Base-by-base conservation (phyloP, 202 grass and related monocot species). In the Saccharum hybrid region DNA sequence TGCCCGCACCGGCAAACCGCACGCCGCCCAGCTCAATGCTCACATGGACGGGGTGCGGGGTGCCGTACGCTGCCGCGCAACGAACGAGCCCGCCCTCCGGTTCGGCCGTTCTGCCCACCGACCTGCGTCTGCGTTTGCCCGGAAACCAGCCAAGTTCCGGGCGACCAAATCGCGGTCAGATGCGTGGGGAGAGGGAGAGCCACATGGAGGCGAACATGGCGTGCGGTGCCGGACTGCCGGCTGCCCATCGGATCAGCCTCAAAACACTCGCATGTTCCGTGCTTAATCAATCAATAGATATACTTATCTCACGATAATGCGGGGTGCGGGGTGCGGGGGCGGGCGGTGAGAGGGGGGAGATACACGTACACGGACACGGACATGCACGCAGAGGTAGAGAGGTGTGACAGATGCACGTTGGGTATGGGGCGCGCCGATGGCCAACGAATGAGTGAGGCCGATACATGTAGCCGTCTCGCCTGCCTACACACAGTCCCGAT, bases 141-240 rank as follows among this genome's bases (percentile, higher is more conserved):
- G 33, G 61, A 66, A 56, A 56, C 46, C 15, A 76, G 65, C 12
- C 19, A 21, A 2, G 16, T 1, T 34, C 28, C 49, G 60, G 48
- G 71, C 76, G 62, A 69, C 66, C 66, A 41, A 77, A 85, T 85
- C 83, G 67, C 48, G 51, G 82, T 36, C 82, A 39, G 71, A n/a
- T 71, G 76, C 76, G 36, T 57, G 49, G 49, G 49, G 49, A 2
- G 49, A 52, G 5, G 5, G 49, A 52, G 5, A n/a, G 19, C 14
- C 10, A 42, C 52, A 57, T 57, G 52, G 52, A 21, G 19, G 52
- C 33, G 84, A 84, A 83, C 88, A 63, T 90, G 88, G 19, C 75
- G 52, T 37, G 77, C 76, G 16, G 22, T 75, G 75, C 63, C 63
- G 21, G 23, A 19, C 10, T 8, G 38, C 21, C 5, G 19, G 28